Evolutionary conservation across 1,139 yeast species (phyloP).

Genomic region (Hemisphaericaspora xylanilytica): DNA sequence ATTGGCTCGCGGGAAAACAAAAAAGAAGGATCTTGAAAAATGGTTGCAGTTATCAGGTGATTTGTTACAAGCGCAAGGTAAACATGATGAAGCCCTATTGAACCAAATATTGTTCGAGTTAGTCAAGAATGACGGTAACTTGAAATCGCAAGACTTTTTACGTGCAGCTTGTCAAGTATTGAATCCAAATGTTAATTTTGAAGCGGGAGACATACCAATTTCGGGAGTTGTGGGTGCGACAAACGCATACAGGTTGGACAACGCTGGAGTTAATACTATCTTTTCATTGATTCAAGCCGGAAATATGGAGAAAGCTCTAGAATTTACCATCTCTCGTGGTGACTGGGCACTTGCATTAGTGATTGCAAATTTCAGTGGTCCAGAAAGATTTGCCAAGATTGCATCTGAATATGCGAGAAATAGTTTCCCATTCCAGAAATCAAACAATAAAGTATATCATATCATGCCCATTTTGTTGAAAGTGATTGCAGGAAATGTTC

Average conservation of each 20-base stretch:
- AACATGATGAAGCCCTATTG: constrained; percentile 28
- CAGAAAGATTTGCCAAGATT: constrained; percentile 57
- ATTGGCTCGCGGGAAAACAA: constrained; percentile 50
- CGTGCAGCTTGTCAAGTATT: constrained; percentile 28
- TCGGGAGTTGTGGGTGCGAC: constrained; percentile 21
- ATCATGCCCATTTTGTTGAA: constrained; percentile 63
- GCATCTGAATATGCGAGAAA: constrained; percentile 46
- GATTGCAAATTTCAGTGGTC: constrained; percentile 64
- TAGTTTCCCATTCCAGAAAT: constrained; percentile 37
- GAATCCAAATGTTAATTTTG: constrained; percentile 36
- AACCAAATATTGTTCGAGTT: constrained; percentile 29
- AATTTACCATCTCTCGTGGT: constrained; percentile 56
- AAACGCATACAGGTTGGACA: constrained; percentile 38
- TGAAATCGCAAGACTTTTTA: constrained; percentile 24
- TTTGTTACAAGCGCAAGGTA: constrained; percentile 9
- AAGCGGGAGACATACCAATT: constrained; percentile 13
- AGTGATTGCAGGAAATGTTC: constrained; percentile 62
- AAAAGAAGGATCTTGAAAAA: constrained; percentile 61
- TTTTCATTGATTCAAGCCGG: constrained; percentile 56
- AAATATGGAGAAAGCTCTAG: constrained; percentile 63
- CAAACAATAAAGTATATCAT: constrained; percentile 45
- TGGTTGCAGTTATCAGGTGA: constrained; percentile 45
- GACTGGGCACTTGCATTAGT: constrained; percentile 81
- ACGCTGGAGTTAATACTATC: constrained; percentile 33
- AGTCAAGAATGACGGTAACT: constrained; percentile 31